Conservation (phyloP, 2,329 filamentous ascomycete species). For the Pyrenochaeta sp. region DNA sequence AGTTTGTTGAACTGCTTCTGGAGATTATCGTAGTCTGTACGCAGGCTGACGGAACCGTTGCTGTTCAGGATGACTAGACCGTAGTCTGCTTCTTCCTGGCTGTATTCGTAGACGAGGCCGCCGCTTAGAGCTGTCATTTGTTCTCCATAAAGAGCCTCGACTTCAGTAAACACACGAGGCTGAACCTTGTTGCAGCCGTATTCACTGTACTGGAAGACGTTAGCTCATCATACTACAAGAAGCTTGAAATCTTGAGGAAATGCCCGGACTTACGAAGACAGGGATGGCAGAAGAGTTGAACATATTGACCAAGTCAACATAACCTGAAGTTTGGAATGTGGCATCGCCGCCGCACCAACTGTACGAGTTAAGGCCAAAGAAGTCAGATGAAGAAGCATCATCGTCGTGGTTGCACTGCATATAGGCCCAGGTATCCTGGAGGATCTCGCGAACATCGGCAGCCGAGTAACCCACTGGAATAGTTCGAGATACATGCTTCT, state of each 20-base stretch:
- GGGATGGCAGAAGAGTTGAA: constrained; percentile 73
- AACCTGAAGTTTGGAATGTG: constrained; percentile 66
- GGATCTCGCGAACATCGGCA: constrained; percentile 76
- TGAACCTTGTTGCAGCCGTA: constrained; percentile 74
- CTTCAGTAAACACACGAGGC: constrained; percentile 78
- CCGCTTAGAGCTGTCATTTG: constrained; percentile 78
- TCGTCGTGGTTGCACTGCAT: constrained; percentile 69
- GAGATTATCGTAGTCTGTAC: constrained; percentile 68
- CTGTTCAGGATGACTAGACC: constrained; percentile 56
- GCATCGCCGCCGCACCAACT: constrained; percentile 76
- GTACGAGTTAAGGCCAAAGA: constrained; percentile 80
- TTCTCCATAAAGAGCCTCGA: constrained; percentile 72
- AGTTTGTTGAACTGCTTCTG: constrained; percentile 77
- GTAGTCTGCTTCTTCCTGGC: constrained; percentile 70
- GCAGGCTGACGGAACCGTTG: constrained; percentile 53
- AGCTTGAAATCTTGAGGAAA: no score
- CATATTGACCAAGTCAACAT: constrained; percentile 67
- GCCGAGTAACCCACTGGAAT: constrained; percentile 75
- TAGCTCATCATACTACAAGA: not conserved
- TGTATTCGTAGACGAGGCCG: constrained; percentile 83
- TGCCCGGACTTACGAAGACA: constrained; percentile 68
- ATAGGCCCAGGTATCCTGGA: constrained; percentile 79
- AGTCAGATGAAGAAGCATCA: constrained; percentile 70
- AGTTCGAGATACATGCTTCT: constrained; percentile 61
- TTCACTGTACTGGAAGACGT: constrained; percentile 67